A percentile compares a stretch with the other conserved stretches of the same genome.
phyloP scores from a whole-genome alignment of 768 basidiomycete species.

The Chlorophyllum brunneum region DNA sequence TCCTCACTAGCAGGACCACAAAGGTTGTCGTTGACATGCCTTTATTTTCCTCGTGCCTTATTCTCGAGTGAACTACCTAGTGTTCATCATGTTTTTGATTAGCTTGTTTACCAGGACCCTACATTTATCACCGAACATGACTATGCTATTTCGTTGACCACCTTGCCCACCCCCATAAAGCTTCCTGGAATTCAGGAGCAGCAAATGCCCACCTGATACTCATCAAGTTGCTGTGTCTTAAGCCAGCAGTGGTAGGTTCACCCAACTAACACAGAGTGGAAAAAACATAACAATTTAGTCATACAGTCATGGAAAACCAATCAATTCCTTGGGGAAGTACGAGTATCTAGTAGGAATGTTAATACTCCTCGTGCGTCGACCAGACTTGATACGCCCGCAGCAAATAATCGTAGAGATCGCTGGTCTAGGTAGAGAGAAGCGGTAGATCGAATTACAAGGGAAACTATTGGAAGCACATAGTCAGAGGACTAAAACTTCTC shows the following conservation, averaged over 20 bases:
- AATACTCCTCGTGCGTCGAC: constrained; percentile 9
- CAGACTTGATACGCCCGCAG: constrained; percentile 37
- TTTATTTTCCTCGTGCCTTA: too few species aligned
- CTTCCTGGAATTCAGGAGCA: constrained; percentile 44
- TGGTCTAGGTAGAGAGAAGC: constrained; percentile 56
- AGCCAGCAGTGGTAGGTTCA: constrained; percentile 34
- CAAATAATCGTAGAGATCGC: constrained; percentile 58
- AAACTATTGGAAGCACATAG: too few species aligned
- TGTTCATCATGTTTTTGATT: too few species aligned
- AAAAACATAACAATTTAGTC: constrained; percentile 5
- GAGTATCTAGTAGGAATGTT: constrained; percentile 46
- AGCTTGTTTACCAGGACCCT: too few species aligned
- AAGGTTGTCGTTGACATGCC: too few species aligned
- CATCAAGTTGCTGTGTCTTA: constrained; percentile 33
- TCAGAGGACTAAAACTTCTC: constrained; percentile 39
- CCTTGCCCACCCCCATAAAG: constrained; percentile 39
- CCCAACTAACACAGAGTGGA: too few species aligned
- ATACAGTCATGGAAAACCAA: constrained; percentile 26
- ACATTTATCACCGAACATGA: not conserved
- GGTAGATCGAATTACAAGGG: constrained; percentile 56
- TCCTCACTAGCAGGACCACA: too few species aligned
- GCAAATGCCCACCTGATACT: constrained; percentile 61
- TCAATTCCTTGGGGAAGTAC: constrained; percentile 49
- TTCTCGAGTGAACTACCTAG: too few species aligned
- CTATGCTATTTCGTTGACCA: not conserved